Evolutionary conservation across 208 protist species (phyloP).

Genomic region (Trichomonas tenax): DNA sequence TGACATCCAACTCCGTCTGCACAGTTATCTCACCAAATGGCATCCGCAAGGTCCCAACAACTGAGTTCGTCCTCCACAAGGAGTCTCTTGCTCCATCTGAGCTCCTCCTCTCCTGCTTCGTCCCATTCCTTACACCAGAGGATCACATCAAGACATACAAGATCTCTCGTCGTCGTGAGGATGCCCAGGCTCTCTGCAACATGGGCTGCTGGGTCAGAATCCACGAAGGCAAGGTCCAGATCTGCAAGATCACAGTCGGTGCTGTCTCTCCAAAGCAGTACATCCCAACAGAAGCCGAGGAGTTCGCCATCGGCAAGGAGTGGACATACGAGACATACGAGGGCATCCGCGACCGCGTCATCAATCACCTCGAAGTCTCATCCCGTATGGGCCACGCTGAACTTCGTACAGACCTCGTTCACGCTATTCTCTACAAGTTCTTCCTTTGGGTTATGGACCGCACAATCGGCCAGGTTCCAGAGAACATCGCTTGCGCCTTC

Average conservation of each 20-base stretch:
- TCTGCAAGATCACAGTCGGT: conserved; percentile 35
- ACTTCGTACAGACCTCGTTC: conserved; percentile 45
- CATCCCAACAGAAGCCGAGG: conserved; percentile 29
- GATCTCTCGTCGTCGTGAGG: background rate
- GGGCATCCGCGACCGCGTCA: background rate
- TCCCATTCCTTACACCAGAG: background rate
- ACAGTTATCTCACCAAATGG: background rate
- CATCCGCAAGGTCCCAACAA: background rate
- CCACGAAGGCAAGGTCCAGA: background rate
- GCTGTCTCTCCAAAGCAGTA: conserved; percentile 40
- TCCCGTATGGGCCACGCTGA: conserved; percentile 47
- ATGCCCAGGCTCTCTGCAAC: background rate
- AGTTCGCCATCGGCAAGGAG: conserved; percentile 35
- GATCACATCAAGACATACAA: background rate
- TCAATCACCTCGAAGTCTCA: conserved; percentile 22
- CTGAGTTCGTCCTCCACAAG: background rate
- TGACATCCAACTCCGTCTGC: background rate
- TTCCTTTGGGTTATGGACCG: conserved; percentile 26
- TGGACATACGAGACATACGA: background rate
- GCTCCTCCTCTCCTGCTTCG: background rate
- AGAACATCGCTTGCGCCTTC: background rate
- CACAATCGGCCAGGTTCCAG: background rate
- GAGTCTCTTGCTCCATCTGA: background rate
- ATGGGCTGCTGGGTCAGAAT: background rate
- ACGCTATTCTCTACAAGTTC: conserved; percentile 62